phyloP scores from a whole-genome alignment of 306 rosid species.

The Ceratonia siliqua region DNA sequence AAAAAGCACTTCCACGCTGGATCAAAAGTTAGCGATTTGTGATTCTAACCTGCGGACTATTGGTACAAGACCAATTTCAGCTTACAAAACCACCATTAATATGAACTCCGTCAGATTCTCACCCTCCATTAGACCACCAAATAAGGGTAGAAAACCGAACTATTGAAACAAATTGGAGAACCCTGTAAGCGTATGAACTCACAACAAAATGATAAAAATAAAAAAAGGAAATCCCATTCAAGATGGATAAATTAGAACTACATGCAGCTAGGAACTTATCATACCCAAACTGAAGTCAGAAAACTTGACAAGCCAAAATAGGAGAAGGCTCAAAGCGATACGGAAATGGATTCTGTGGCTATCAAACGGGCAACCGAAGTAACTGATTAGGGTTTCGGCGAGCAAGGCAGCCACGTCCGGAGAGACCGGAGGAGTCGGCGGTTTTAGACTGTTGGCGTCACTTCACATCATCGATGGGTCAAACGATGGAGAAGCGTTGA shows the following conservation, averaged over 20 bases:
- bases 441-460: slow-evolving; percentile 1
- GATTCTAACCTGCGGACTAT: no score
- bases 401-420: slow-evolving; percentile 19
- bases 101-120: slow-evolving; percentile 20
- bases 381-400: slow-evolving; percentile 56
- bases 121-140: neutral
- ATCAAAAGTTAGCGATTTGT: neutral
- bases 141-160: neutral
- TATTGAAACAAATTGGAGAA: no score
- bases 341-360: slow-evolving; percentile 9
- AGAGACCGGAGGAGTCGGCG: slow-evolving; percentile 23
- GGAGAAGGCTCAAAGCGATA: neutral
- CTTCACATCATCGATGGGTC: slow-evolving; percentile 29
- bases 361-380: slow-evolving; percentile 22
- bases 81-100: neutral
- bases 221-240: neutral
- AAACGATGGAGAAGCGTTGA: slow-evolving; percentile 13
- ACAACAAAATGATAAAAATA: neutral
- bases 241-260: neutral
- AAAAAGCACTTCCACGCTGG: neutral
- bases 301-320: neutral
- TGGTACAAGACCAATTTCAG: no score
- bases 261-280: slow-evolving; percentile 7
- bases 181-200: no score
- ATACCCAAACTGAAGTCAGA: slow-evolving; percentile 43